phyloP scores from a whole-genome alignment of 192 early-diverging fungal genomes.

The Umbelopsis sp. region DNA sequence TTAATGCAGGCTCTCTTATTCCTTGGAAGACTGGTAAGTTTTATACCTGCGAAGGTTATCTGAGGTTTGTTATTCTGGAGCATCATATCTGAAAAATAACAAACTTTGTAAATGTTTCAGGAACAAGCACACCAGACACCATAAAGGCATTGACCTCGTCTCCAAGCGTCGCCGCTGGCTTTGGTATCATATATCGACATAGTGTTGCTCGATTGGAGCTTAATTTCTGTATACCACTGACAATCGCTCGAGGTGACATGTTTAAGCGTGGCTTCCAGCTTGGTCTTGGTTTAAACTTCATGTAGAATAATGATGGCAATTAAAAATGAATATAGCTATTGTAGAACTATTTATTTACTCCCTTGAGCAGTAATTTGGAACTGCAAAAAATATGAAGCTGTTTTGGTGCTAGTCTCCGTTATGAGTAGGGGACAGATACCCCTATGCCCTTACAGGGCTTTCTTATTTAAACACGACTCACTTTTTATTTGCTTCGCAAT shows the following conservation, averaged over 20 bases:
- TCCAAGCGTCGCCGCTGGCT: constrained; percentile 75
- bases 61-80: not conserved
- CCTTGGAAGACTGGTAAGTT: constrained; percentile 16
- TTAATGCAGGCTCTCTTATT: constrained; percentile 73
- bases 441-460: constrained; percentile 5
- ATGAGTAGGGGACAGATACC: not conserved
- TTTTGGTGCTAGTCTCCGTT: not conserved
- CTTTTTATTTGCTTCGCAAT: not conserved
- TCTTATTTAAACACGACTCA: not conserved
- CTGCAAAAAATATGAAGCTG: not conserved
- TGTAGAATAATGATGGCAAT: constrained; percentile 44
- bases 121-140: constrained; percentile 26
- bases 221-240: constrained; percentile 86
- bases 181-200: constrained; percentile 87
- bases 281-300: constrained; percentile 84
- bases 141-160: constrained; percentile 49
- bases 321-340: not conserved
- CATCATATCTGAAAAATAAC: constrained; percentile 42
- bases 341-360: not conserved
- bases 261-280: constrained; percentile 81
- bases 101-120: constrained; percentile 29
- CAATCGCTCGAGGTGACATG: constrained; percentile 61
- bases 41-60: not conserved
- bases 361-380: not conserved
- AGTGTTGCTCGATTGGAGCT: constrained; percentile 86